These are phyloP conservation scores for Acacia crassicarpa DNA, from an alignment of 306 rosid species.

Conservation along the genomic window DNA sequence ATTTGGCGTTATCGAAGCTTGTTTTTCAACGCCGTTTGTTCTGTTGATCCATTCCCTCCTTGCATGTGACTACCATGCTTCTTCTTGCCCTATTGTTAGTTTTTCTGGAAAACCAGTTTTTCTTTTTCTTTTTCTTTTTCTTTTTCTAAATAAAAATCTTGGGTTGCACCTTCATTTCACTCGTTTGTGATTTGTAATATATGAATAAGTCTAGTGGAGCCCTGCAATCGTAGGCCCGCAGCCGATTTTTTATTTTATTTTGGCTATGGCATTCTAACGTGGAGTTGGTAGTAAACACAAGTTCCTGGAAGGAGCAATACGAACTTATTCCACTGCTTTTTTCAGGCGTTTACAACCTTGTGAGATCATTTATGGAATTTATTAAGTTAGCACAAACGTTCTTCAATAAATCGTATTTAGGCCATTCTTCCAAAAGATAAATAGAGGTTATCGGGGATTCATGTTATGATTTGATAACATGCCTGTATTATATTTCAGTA, in stretches of 20 bases:
- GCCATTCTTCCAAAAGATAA: background rate
- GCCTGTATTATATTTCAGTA: background rate
- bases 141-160: too few relatives aligned
- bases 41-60: background rate
- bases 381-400: background rate
- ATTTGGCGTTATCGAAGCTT: background rate
- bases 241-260: background rate
- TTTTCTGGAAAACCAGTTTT: background rate
- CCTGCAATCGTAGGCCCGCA: background rate
- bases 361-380: background rate
- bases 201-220: background rate
- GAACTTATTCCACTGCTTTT: background rate
- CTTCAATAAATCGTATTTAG: background rate
- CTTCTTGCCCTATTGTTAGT: background rate
- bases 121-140: background rate
- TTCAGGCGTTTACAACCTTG: background rate
- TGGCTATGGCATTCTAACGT: background rate
- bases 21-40: background rate
- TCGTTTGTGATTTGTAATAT: background rate
- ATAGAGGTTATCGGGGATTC: background rate
- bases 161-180: background rate
- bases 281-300: background rate
- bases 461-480: background rate
- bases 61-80: slow-evolving; percentile 12
- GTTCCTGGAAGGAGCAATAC: background rate